Base-by-base conservation (phyloP, 2,329 filamentous ascomycete genomes). In the Cytospora piceicola region DNA sequence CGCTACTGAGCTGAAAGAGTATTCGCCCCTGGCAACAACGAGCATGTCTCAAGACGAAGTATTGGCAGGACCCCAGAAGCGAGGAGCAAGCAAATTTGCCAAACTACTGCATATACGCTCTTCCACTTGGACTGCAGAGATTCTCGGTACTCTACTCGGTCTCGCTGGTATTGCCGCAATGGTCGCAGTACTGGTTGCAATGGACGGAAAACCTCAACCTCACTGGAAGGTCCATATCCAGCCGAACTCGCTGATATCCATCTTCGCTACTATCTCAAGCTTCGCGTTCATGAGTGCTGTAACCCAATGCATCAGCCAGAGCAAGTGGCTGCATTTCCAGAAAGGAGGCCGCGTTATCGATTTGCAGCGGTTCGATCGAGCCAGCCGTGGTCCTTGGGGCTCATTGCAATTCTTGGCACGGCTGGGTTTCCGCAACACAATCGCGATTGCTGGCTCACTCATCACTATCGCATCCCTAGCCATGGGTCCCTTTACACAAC, bases 271-370 rank as follows among this genome's bases (percentile, higher is more conserved):
- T 4, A 52, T 75, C 14, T 68, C 63, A 5, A 77, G 76, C 58
- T 65, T 73, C 3, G 64, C 73, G 3, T 67, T 78, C 56, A 65
- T 78, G 55, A 68, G 76, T 5, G 70, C 72, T 11, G 64, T 76
- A 15, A 72, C 75, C 2, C 71, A 73, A 30, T 73, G 73, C 49
- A 68, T 78, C 36, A 71, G 72, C 51, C 77, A 79, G 65, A 68
- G 77, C 39, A 78, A 78, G 68, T 79, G 77, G 77, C 20, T 68
- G 11, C 71, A 74, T 61, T 75, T 73, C 60, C 49, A 66, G 11
- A 56, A 63, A 14, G 52, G 60, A 5, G 61, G 67, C 14, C 70
- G 64, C 17, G 63, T 56, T 24, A 68, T 77, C 9, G 66, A 75
- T 32, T 67, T 77, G 27, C 71, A 75, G 52, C 30, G 68, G 4